Base-by-base conservation (phyloP, 805 yeast genomes). In the Brettanomyces naardenensis region DNA sequence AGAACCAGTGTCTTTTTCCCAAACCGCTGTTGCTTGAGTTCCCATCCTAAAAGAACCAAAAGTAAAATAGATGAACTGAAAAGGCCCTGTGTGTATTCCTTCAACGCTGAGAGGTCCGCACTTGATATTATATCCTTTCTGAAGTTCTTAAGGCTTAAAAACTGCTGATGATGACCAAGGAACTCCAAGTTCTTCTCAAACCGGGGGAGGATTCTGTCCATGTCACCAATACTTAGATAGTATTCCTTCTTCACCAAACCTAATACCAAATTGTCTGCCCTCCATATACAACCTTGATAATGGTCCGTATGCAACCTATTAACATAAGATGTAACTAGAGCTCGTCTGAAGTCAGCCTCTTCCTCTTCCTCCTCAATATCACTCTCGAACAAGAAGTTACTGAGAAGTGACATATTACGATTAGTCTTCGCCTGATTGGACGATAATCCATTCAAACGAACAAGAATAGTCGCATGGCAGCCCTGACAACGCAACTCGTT, bases 11-110 rank as follows among this genome's bases (percentile, higher is more conserved):
- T 50, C 6, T 51, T 51, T 11, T 46, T 32, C 0, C 54, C 52
- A 23, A 52, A 53, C 11, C 39, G 42, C 25, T 58, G 61, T 10
- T 47, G 45, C 33, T 48, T 54, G 10, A 62, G 40, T 17, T 49
- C 56, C 69, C 70, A 66, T 1, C 70, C 69, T 5, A 64, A 44
- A 11, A 64, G 36, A 2, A 57, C 47, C 4, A 59, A 28, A 25
- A 51, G 42, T 10, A 52, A 15, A 1, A 46, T 28, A 5, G 38
- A 20, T 19, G 17, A 39, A 35, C 32, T 46, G 38, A 33, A 32
- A 9, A 44, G 38, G 6, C 46, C 22, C 9, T 36, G 32, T 5
- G 47, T 20, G n/a, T 46, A 39, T 3, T 33, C 23, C 10, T 40
- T 33, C 42, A 54, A 46, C 9, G 14, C 34, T 6, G 14, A 7